Evolutionary conservation across 148 eudicot species (phyloP), one percentile per base, ranked within the genome.

Genomic region (Amaranthus cruentus): DNA sequence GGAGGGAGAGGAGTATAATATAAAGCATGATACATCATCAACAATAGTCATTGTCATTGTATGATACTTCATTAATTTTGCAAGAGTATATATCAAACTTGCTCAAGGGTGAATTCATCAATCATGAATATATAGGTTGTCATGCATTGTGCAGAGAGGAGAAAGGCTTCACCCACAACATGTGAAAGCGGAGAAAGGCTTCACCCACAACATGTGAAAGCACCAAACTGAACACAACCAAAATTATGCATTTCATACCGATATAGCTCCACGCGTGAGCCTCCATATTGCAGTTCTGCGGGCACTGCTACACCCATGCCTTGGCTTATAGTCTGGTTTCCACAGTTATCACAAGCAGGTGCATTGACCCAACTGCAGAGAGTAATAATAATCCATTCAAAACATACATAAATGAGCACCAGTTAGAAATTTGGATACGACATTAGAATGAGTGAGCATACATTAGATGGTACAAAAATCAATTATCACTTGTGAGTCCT

Each of bases 331-430:
- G 98, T 93, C 70, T 90, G 88, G 77, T 78, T 73, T 70, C 88
- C 89, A 73, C 98, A 93, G 73, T 80, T 75, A 58, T 87, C 88
- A 81, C 98, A 93, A 80, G 93, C 82, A 75, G 96, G 98, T 66
- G 96, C 80, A 79, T 83, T 53, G n/a, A 93, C 96, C 98, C 98
- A 93, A 78, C 98, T 93, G 69, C 72, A 84, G 53, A 61, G 73
- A 66, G 55, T 50, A 58, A 66, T 28, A 28, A 28, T 49, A 71
- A 57, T 10, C 50, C 21, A 14, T 71, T 10, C 15, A 71, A 59
- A 28, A 74, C 6, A 55, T n/a, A 47, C 10, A 69, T 51, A 42
- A 15, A 68, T 62, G 11, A 6, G 18, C 56, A 43, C 48, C 60
- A 47, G 56, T 56, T 3, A 55, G 13, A 64, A 28, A 7, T 73